Conservation (phyloP, 1,284 basidiomycete species). For the Ganoderma resinaceum region DNA sequence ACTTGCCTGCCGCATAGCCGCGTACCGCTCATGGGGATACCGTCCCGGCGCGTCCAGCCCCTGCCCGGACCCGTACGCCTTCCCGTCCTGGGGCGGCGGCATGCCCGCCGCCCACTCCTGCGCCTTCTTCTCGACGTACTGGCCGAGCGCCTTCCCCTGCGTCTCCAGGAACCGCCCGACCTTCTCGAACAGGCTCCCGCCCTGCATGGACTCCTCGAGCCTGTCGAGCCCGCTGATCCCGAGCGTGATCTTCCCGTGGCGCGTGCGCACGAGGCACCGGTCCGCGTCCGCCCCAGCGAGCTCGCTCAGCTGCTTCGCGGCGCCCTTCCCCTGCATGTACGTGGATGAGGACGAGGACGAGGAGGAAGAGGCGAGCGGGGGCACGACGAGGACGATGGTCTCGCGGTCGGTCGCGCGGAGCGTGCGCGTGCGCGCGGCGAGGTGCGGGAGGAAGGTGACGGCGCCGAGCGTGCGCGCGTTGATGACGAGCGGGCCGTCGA, state of each 20-base stretch:
- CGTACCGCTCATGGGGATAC: neutral
- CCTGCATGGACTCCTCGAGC: constrained; percentile 23
- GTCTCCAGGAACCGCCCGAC: constrained; percentile 33
- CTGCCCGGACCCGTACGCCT: neutral
- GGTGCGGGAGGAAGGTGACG: constrained; percentile 37
- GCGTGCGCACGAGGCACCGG: constrained; percentile 33
- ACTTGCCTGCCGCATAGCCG: neutral
- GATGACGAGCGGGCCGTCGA: constrained; percentile 37
- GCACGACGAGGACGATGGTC: constrained; percentile 35
- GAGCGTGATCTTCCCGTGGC: constrained; percentile 35
- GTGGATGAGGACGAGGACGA: neutral
- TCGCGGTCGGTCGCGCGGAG: constrained; percentile 36
- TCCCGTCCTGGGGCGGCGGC: neutral
- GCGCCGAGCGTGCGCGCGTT: constrained; percentile 27
- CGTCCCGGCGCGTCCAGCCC: neutral
- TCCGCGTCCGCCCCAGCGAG: constrained; percentile 23
- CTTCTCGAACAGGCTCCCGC: constrained; percentile 29
- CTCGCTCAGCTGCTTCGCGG: constrained; percentile 13
- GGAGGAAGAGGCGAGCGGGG: constrained; percentile 13
- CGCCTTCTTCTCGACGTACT: constrained; percentile 26
- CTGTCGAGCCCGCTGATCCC: constrained; percentile 39
- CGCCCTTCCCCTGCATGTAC: too few relatives aligned
- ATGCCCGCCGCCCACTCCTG: constrained; percentile 5
- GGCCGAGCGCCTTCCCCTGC: constrained; percentile 22
- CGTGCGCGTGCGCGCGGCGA: constrained; percentile 36